A percentile compares a stretch with the other conserved stretches of the same genome.
Evolutionary conservation across 2,329 filamentous ascomycete genomes (phyloP).

Genomic region (Trichoderma cornu-damae): DNA sequence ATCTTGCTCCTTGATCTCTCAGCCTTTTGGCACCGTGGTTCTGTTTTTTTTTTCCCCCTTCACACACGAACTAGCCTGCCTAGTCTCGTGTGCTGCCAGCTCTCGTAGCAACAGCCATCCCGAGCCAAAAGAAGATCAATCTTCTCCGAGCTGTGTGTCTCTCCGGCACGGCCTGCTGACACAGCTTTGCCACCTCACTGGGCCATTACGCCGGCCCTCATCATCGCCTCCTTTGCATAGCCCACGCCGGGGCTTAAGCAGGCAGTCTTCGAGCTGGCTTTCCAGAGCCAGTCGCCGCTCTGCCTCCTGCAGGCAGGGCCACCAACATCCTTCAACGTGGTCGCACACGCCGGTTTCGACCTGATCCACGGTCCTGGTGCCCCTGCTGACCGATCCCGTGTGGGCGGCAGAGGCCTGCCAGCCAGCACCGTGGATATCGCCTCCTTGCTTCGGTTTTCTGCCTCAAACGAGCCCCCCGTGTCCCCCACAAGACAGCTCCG

Average conservation of each 20-base stretch:
- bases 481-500: conserved; percentile 36
- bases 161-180: conserved; percentile 12
- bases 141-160: background rate
- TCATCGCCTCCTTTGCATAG: conserved; percentile 18
- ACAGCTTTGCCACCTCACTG: conserved; percentile 16
- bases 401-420: conserved; percentile 27
- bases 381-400: conserved; percentile 28
- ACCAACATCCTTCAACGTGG: conserved; percentile 30
- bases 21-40: background rate
- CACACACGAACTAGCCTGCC: background rate
- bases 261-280: conserved; percentile 37
- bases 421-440: conserved; percentile 92
- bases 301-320: conserved; percentile 40
- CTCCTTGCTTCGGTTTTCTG: conserved; percentile 72
- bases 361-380: conserved; percentile 28
- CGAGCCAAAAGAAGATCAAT: background rate
- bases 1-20: background rate
- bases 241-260: conserved; percentile 18
- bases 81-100: background rate
- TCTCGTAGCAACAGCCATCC: background rate
- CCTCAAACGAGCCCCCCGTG: conserved; percentile 64
- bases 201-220: conserved; percentile 13
- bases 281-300: conserved; percentile 39
- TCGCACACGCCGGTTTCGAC: conserved; percentile 28
- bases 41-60: too few species aligned